Base-by-base conservation (phyloP, 2,329 filamentous ascomycete species). In the Phaeomoniella chlamydospora region DNA sequence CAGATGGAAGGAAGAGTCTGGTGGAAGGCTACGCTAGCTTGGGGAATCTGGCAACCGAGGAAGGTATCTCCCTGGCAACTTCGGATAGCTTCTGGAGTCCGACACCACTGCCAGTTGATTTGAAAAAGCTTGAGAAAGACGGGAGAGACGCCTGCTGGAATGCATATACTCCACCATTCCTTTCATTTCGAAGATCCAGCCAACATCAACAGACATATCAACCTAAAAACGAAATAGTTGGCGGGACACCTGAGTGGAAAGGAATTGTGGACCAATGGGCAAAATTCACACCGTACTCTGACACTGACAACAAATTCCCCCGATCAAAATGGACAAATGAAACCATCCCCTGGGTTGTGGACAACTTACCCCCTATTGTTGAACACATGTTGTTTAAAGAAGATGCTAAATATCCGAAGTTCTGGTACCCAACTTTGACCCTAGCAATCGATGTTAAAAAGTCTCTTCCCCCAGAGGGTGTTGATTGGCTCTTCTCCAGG, bases 381-480 rank as follows among this genome's bases (percentile, higher is more conserved):
- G 75, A 83, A 52, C 53, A 57, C 13, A 34, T 34, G 9, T 17
- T 34, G 9, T 13, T 17, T 12, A 17, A 17, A 12, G 42, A 51
- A 18, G 37, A 18, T 43, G 41, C 43, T 51, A 58, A 36, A 53
- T 74, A 73, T 45, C 22, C 9, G 6, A 26, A 9, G 22, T 26
- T n/a, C 22, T 86, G 80, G 82, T 85, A 83, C 51, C 81, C 81
- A 0, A 92, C 83, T 0, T 55, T 92, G 2, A 60, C 77, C 13
- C 57, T 90, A 50, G 85, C 82, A 51, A 48, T 92, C 15, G 83
- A 92, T 42, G 62, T 86, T 29, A 90, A 88, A 62, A 82, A 79
- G 51, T 54, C 66, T 4, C 52, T 92, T 31, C 80, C 81, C 0
- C 57, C 60, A 3, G 70, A 72, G 30, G 82, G 83, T 0, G 72